phyloP scores from a whole-genome alignment of 2,329 filamentous ascomycete genomes.

The Neofusicoccum ribis region DNA sequence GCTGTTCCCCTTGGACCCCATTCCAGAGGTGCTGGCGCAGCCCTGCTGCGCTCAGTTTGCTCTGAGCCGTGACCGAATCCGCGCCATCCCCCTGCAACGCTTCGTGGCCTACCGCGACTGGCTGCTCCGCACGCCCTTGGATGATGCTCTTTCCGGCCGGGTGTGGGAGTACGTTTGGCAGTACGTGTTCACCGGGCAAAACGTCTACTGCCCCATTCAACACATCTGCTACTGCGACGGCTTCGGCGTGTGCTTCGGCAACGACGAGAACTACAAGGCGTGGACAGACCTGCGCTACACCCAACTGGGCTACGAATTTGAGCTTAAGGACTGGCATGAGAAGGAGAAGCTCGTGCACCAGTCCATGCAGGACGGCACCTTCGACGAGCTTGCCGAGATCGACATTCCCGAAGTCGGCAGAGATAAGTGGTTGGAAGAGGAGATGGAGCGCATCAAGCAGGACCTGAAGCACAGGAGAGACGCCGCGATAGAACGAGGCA shows the following conservation, averaged over 20 bases:
- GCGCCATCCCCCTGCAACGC: constrained; percentile 51
- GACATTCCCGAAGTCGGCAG: constrained; percentile 44
- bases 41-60: constrained; percentile 68
- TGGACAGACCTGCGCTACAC: constrained; percentile 51
- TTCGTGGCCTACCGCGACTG: constrained; percentile 62
- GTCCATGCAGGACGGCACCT: constrained; percentile 36
- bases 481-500: constrained; percentile 52
- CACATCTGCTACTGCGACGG: constrained; percentile 64
- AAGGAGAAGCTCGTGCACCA: constrained; percentile 39
- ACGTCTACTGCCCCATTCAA: constrained; percentile 53
- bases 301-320: constrained; percentile 41
- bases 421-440: constrained; percentile 43
- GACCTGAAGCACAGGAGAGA: constrained; percentile 39
- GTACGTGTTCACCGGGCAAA: constrained; percentile 57
- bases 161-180: constrained; percentile 68
- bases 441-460: constrained; percentile 46
- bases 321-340: constrained; percentile 46
- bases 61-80: constrained; percentile 58
- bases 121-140: constrained; percentile 58
- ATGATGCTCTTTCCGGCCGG: constrained; percentile 58
- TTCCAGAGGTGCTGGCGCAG: constrained; percentile 56
- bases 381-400: constrained; percentile 34
- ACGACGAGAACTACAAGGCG: constrained; percentile 48
- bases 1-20: constrained; percentile 49
- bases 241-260: constrained; percentile 62